Evolutionary conservation across 2,329 filamentous ascomycete species (phyloP).

Genomic region (Mycogone perniciosa): DNA sequence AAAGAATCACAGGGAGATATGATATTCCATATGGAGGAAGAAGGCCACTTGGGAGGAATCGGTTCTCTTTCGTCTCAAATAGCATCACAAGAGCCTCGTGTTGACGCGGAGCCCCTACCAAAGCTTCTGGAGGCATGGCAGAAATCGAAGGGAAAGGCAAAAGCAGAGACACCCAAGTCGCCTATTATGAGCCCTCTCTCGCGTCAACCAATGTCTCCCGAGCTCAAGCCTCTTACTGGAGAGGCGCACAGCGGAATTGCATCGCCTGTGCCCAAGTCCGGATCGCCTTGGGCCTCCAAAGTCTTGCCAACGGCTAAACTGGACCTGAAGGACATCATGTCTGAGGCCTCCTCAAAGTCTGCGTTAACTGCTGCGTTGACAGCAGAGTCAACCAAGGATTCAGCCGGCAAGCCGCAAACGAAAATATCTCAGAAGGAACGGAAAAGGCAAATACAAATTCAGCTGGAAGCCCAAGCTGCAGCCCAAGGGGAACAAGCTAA

Average conservation of each 20-base stretch:
- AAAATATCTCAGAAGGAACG: slow-evolving; percentile 90
- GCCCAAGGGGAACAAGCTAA: slow-evolving; percentile 26
- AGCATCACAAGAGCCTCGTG: slow-evolving; percentile 15
- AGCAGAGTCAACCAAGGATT: slow-evolving; percentile 41
- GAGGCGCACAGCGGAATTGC: neutral
- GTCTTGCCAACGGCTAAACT: slow-evolving; percentile 56
- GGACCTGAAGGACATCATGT: slow-evolving; percentile 72
- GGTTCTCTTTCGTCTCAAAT: slow-evolving; percentile 24
- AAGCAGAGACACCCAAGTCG: slow-evolving; percentile 13
- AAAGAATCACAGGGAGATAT: slow-evolving; percentile 67
- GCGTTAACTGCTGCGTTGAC: slow-evolving; percentile 49
- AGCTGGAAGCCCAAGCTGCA: slow-evolving; percentile 41
- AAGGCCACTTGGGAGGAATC: slow-evolving; percentile 35
- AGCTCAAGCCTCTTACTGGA: neutral
- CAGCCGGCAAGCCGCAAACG: slow-evolving; percentile 31
- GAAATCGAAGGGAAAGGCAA: slow-evolving; percentile 21
- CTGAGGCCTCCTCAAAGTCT: slow-evolving; percentile 46
- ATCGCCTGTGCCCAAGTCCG: slow-evolving; percentile 14
- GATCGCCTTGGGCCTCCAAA: slow-evolving; percentile 45
- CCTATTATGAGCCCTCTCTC: slow-evolving; percentile 14
- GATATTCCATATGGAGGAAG: slow-evolving; percentile 94
- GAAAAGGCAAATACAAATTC: slow-evolving; percentile 71
- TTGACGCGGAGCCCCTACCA: slow-evolving; percentile 22
- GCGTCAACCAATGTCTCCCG: neutral
- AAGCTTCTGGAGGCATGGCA: slow-evolving; percentile 25